Evolutionary conservation across 108 stramenopile species (phyloP).

Genomic region (Schizochytrium sp.): DNA sequence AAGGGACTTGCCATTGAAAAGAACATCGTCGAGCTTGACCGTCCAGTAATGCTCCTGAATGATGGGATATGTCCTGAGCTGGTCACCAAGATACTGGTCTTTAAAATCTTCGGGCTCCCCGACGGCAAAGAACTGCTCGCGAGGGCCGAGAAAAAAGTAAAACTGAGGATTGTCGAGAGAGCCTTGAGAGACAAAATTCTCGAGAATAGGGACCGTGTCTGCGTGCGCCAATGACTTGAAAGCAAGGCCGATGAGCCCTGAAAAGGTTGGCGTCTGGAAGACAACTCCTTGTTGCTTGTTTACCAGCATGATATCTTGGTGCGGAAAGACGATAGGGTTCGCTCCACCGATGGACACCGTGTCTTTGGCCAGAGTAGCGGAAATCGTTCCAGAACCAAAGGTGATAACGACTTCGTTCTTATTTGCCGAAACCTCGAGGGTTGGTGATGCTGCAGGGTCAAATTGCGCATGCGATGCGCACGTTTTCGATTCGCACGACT

Average conservation of each 20-base stretch:
- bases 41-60: not conserved
- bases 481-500: not conserved
- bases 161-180: not conserved
- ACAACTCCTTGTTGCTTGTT: not conserved
- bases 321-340: not conserved
- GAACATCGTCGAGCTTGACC: not conserved
- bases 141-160: not conserved
- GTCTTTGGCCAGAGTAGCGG: not conserved
- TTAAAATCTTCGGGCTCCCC: not conserved
- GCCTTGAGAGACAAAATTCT: not conserved
- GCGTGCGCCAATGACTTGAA: not conserved
- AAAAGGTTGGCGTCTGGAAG: not conserved
- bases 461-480: not conserved
- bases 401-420: not conserved
- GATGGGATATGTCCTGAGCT: not conserved
- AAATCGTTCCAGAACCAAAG: not conserved
- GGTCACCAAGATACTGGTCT: not conserved
- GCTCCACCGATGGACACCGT: not conserved
- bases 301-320: not conserved
- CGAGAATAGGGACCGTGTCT: not conserved
- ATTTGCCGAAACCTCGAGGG: not conserved
- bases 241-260: not conserved
- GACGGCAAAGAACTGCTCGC: not conserved
- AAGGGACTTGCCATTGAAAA: not conserved
- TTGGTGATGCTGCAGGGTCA: not conserved